Evolutionary conservation across 2,329 filamentous ascomycete genomes (phyloP), one percentile per base, ranked within the genome.

Genomic region (Ophiostoma angusticollis): DNA sequence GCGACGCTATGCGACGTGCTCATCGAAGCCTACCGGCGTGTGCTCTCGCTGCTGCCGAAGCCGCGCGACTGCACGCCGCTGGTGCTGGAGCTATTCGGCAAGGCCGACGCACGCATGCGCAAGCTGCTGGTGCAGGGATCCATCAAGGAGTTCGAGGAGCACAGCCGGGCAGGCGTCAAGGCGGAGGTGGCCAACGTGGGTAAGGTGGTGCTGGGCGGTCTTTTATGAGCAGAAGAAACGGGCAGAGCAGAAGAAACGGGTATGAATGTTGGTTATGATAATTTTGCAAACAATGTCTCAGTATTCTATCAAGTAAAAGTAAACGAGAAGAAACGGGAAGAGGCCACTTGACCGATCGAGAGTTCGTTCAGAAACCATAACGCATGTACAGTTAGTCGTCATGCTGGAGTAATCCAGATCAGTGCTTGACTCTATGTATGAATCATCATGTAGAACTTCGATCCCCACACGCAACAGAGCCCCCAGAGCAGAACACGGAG

Each of bases 381-480:
- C 52, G 56, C 52, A 57, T 57, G 54, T 46, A 42, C 39, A 31
- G 51, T 58, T 50, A 53, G 52, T 70, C 66, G 58, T 64, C 58
- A 58, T 51, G 47, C 50, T 51, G 54, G 52, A 51, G 51, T 56
- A 53, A 52, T 46, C 45, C 49, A 54, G 73, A 75, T 94, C 84
- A 83, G 87, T 84, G 86, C 86, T 95, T 95, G 86, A 95, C 86
- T 95, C 87, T 93, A 87, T 87, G 70, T 76, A 80, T 72, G 68
- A 79, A 75, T 94, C 86, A 94, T 95, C 87, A 94, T 72, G 52
- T 37, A 80, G 64, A 72, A 72, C 72, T 81, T 74, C 62, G 32
- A 9, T 13, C 9, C n/a, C n/a, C 17, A 21, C 38, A 39, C 16
- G 22, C 28, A 12, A 14, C 16, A 32, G 17, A 31, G 14, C 24